Percentiles rank a stretch among this genome's conserved stretches.
Evolutionary conservation across 768 basidiomycete species (phyloP).

Genomic region (Kwoniella shandongensis): DNA sequence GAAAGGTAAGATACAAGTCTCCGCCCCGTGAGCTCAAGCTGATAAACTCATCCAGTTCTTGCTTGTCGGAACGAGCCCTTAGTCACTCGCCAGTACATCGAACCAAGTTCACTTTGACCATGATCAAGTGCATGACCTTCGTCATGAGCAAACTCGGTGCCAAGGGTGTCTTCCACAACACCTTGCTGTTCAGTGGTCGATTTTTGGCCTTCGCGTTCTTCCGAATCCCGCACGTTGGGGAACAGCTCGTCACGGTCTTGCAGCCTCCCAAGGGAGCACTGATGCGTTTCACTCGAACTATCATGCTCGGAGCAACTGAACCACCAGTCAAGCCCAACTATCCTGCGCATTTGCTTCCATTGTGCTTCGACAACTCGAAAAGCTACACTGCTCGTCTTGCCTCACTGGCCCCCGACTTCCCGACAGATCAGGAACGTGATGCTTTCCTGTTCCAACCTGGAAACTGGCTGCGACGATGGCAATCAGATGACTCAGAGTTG

Average conservation of each 20-base stretch:
- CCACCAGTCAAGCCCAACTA: slow-evolving; percentile 34
- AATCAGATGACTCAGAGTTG: slow-evolving; percentile 57
- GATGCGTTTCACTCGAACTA: slow-evolving; percentile 48
- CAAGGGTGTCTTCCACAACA: slow-evolving; percentile 58
- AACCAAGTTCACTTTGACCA: slow-evolving; percentile 46
- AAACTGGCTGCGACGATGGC: slow-evolving; percentile 57
- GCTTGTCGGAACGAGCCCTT: slow-evolving; percentile 50
- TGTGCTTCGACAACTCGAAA: slow-evolving; percentile 50
- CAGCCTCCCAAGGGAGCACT: slow-evolving; percentile 53
- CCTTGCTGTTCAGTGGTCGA: slow-evolving; percentile 55
- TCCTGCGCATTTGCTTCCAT: slow-evolving; percentile 48
- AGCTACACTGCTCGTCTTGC: slow-evolving; percentile 44
- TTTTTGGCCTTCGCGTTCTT: slow-evolving; percentile 58
- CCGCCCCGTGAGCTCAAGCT: neutral
- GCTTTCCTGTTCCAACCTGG: slow-evolving; percentile 53
- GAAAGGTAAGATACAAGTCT: slow-evolving; percentile 50
- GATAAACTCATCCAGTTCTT: slow-evolving; percentile 37
- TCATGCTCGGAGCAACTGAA: slow-evolving; percentile 23
- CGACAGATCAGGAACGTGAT: slow-evolving; percentile 38
- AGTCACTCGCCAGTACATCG: slow-evolving; percentile 33
- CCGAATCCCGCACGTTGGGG: slow-evolving; percentile 55
- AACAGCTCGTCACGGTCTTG: slow-evolving; percentile 55
- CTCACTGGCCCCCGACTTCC: slow-evolving; percentile 33
- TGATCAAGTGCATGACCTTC: slow-evolving; percentile 53
- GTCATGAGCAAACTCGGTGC: slow-evolving; percentile 57